phyloP scores from a whole-genome alignment of 371 early-diverging fungal species.

The Mortierella sp. region DNA sequence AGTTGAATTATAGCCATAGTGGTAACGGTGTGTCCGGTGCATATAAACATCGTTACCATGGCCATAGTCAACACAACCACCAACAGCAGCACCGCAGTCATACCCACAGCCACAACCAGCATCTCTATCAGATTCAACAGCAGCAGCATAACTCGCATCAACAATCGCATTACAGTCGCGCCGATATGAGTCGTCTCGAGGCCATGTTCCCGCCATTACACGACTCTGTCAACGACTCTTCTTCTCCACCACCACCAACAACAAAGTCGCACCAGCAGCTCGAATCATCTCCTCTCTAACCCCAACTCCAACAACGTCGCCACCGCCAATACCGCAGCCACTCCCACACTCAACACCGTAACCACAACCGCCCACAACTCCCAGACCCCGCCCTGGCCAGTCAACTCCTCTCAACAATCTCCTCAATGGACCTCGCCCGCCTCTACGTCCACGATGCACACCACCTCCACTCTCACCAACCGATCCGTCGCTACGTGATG shows the following conservation, averaged over 20 bases:
- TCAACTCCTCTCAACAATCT: constrained; percentile 43
- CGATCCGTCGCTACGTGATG: constrained; percentile 42
- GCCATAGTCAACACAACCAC: not conserved
- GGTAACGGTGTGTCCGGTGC: constrained; percentile 19
- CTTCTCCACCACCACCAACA: not conserved
- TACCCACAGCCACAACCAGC: not conserved
- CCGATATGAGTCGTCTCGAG: constrained; percentile 29
- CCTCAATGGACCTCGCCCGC: constrained; percentile 27
- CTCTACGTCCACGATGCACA: constrained; percentile 52
- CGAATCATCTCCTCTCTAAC: not conserved
- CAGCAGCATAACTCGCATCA: constrained; percentile 6
- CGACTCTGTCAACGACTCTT: constrained; percentile 1
- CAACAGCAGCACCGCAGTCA: not conserved
- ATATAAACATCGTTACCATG: constrained; percentile 19
- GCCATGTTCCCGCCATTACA: constrained; percentile 36
- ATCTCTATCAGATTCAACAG: not conserved
- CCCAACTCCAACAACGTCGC: constrained; percentile 1
- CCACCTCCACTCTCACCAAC: constrained; percentile 54
- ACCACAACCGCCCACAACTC: constrained; percentile 4
- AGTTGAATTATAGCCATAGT: not conserved
- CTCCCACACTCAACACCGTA: not conserved
- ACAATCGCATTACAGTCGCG: not conserved
- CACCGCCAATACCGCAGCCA: not conserved
- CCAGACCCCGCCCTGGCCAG: constrained; percentile 19
- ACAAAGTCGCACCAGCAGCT: not conserved